Evolutionary conservation across 2,329 filamentous ascomycete genomes (phyloP).

Genomic region (Sporothrix variecibatus): DNA sequence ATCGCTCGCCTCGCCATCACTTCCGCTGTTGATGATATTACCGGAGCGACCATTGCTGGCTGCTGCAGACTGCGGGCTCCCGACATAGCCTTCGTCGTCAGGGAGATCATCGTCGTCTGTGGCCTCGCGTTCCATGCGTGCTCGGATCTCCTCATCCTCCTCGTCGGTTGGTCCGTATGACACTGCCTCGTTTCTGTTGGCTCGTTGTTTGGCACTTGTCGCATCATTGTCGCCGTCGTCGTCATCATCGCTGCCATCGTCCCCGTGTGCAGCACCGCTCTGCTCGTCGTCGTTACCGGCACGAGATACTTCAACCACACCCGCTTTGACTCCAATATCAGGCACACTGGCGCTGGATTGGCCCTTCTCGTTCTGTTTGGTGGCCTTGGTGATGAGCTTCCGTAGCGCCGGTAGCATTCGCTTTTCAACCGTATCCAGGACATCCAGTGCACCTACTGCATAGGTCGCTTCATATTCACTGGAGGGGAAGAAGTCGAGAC

Average conservation of each 20-base stretch:
- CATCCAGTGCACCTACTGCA: conserved; percentile 75
- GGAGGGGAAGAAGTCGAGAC: conserved; percentile 79
- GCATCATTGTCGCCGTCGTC: conserved; percentile 79
- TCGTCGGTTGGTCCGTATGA: conserved; percentile 94
- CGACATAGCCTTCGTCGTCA: conserved; percentile 56
- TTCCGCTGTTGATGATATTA: not conserved
- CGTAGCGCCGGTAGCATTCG: conserved; percentile 75
- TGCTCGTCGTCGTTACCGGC: conserved; percentile 34
- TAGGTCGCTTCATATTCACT: conserved; percentile 85
- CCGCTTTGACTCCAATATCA: conserved; percentile 63
- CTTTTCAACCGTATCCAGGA: conserved; percentile 76
- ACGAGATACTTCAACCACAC: conserved; percentile 55
- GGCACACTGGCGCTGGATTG: conserved; percentile 71
- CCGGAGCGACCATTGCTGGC: not conserved
- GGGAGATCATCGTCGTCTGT: conserved; percentile 56
- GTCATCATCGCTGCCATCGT: conserved; percentile 67
- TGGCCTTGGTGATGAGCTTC: conserved; percentile 69
- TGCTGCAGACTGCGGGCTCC: conserved; percentile 46
- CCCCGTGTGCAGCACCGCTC: conserved; percentile 46
- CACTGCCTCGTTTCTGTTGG: conserved; percentile 77
- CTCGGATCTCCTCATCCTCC: conserved; percentile 76
- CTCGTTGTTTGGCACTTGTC: conserved; percentile 70
- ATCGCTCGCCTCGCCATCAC: not conserved
- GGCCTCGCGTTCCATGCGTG: conserved; percentile 60
- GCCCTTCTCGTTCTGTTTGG: conserved; percentile 75